A percentile compares a stretch with the other conserved stretches of the same genome.
These are phyloP conservation scores for Pseudomassariella vexata DNA, from an alignment of 2,329 filamentous ascomycete genomes.

Conservation along the genomic window DNA sequence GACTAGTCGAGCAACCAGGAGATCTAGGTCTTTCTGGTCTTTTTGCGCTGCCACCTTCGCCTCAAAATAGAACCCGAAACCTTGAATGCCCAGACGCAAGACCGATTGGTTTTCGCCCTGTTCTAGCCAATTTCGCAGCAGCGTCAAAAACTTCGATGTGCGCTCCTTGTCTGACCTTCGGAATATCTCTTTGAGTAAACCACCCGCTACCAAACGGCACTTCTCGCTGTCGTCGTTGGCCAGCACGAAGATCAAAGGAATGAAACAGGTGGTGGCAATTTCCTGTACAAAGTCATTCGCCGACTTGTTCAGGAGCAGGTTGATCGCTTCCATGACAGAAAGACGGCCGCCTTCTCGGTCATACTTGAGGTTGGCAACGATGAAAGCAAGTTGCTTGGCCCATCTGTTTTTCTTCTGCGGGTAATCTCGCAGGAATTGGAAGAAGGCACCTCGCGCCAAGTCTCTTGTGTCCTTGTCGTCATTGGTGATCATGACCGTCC, in stretches of 20 bases:
- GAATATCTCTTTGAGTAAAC: conserved; percentile 77
- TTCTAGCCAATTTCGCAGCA: conserved; percentile 71
- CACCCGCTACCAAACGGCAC: conserved; percentile 76
- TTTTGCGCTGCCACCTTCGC: conserved; percentile 51
- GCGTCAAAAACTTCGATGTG: conserved; percentile 61
- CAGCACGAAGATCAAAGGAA: conserved; percentile 78
- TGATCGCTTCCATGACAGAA: conserved; percentile 88
- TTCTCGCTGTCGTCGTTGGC: conserved; percentile 84
- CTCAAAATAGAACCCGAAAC: conserved; percentile 80
- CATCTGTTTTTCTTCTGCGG: conserved; percentile 87
- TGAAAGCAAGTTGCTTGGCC: conserved; percentile 81
- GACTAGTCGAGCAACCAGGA: conserved; percentile 51
- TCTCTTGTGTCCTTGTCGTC: conserved; percentile 85
- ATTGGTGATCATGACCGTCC: conserved; percentile 92
- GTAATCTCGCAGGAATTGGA: conserved; percentile 92
- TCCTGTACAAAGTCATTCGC: conserved; percentile 78
- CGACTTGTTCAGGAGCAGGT: conserved; percentile 80
- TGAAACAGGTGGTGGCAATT: conserved; percentile 73
- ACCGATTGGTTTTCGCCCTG: conserved; percentile 68
- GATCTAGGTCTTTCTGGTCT: conserved; percentile 61
- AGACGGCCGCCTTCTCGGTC: conserved; percentile 81
- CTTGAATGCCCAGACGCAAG: conserved; percentile 68
- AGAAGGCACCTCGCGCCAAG: conserved; percentile 80
- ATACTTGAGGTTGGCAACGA: conserved; percentile 88
- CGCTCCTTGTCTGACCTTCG: conserved; percentile 69